These are phyloP conservation scores for Claviceps paspali DNA, from an alignment of 2,329 filamentous ascomycete genomes.

Conservation along the genomic window DNA sequence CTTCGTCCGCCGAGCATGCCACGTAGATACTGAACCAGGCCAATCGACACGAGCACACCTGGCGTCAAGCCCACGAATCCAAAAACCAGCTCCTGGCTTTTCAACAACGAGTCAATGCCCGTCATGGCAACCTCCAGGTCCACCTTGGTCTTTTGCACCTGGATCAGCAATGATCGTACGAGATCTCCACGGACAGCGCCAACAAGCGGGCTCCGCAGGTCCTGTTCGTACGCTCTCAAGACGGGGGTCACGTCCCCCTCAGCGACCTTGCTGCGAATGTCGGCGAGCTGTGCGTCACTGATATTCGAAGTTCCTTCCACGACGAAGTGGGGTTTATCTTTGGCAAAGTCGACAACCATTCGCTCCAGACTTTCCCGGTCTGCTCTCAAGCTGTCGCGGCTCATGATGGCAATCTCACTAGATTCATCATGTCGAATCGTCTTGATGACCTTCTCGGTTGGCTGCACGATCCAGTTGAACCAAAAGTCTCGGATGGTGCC, in stretches of 20 bases:
- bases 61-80: slow-evolving; percentile 93
- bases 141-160: slow-evolving; percentile 97
- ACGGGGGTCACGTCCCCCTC: slow-evolving; percentile 91
- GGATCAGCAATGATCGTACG: slow-evolving; percentile 79
- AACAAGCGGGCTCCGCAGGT: slow-evolving; percentile 65
- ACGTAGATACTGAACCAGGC: slow-evolving; percentile 56
- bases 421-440: slow-evolving; percentile 88
- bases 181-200: slow-evolving; percentile 78
- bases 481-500: slow-evolving; percentile 77
- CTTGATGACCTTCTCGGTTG: slow-evolving; percentile 64
- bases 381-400: slow-evolving; percentile 75
- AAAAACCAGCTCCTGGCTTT: slow-evolving; percentile 93
- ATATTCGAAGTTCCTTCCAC: slow-evolving; percentile 32
- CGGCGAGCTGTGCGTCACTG: slow-evolving; percentile 52
- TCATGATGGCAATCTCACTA: slow-evolving; percentile 94
- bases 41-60: slow-evolving; percentile 73
- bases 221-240: slow-evolving; percentile 78
- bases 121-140: slow-evolving; percentile 93
- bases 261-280: slow-evolving; percentile 64
- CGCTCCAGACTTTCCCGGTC: slow-evolving; percentile 86
- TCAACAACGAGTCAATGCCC: slow-evolving; percentile 85
- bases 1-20: slow-evolving; percentile 54
- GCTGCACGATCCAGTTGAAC: slow-evolving; percentile 90
- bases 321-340: slow-evolving; percentile 57
- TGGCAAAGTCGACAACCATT: slow-evolving; percentile 94